phyloP scores from a whole-genome alignment of 2,329 filamentous ascomycete species.

The Gyromitra esculenta region DNA sequence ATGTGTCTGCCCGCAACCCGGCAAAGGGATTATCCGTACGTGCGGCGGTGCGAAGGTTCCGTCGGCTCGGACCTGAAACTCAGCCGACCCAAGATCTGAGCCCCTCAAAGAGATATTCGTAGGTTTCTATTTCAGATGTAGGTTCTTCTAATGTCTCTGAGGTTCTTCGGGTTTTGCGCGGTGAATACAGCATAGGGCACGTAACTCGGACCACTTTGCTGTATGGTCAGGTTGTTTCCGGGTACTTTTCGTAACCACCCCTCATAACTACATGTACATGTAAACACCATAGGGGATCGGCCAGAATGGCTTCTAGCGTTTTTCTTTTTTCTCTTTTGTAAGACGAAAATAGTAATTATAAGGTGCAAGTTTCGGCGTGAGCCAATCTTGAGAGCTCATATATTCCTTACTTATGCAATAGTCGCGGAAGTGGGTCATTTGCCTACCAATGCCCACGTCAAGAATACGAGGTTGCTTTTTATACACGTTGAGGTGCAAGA shows the following conservation, averaged over 20 bases:
- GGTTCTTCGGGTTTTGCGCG: slow-evolving; percentile 1
- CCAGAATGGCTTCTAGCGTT: background rate
- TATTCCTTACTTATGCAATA: background rate
- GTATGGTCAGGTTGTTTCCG: background rate
- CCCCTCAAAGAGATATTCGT: slow-evolving; percentile 16
- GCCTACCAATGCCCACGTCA: slow-evolving; percentile 11
- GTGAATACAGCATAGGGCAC: background rate
- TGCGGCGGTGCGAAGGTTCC: background rate
- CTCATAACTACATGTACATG: background rate
- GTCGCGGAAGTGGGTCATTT: slow-evolving; percentile 9
- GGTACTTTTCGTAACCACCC: background rate
- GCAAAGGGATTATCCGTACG: slow-evolving; percentile 18
- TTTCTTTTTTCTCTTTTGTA: background rate
- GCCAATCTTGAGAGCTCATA: background rate
- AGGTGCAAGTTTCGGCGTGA: slow-evolving; percentile 20
- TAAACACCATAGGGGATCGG: background rate
- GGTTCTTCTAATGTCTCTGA: slow-evolving; percentile 1
- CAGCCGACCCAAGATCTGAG: slow-evolving; percentile 10
- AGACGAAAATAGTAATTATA: background rate
- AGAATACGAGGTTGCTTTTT: slow-evolving; percentile 18
- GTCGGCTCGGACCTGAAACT: background rate
- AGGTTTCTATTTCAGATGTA: slow-evolving; percentile 13
- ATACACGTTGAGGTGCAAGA: background rate
- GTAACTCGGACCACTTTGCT: background rate
- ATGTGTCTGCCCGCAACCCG: too few species aligned